These are phyloP conservation scores for Mortierella sp. DNA, from an alignment of 371 early-diverging fungal species.

Conservation along the genomic window DNA sequence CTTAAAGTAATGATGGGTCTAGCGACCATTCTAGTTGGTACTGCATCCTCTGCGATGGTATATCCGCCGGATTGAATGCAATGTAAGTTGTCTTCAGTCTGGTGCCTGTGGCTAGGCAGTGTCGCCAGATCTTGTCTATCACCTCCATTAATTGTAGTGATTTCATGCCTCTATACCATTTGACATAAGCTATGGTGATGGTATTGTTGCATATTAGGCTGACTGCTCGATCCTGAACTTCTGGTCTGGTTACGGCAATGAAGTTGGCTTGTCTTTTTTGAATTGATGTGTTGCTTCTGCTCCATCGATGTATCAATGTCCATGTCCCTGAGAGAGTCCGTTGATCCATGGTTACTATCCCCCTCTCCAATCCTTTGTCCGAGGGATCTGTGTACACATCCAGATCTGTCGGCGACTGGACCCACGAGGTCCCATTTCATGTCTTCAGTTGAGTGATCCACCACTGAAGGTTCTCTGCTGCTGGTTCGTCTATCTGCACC, in stretches of 20 bases:
- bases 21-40: constrained; percentile 16
- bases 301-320: not conserved
- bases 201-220: constrained; percentile 1
- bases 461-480: constrained; percentile 15
- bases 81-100: constrained; percentile 16
- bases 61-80: constrained; percentile 19
- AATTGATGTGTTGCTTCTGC: no score
- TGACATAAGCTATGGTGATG: constrained; percentile 4
- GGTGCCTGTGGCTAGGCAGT: constrained; percentile 16
- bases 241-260: not conserved
- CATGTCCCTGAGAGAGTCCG: constrained; percentile 6
- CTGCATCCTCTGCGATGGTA: constrained; percentile 15
- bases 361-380: not conserved
- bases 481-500: not conserved
- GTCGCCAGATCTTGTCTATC: constrained; percentile 2
- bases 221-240: not conserved
- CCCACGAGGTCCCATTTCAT: constrained; percentile 10
- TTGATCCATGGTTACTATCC: not conserved
- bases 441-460: constrained; percentile 7
- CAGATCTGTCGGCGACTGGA: constrained; percentile 5
- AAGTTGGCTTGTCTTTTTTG: not conserved
- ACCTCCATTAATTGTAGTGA: constrained; percentile 11
- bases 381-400: constrained; percentile 18
- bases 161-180: constrained; percentile 20
- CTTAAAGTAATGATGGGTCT: constrained; percentile 6